Evolutionary conservation across 306 rosid genomes (phyloP), one percentile per base, ranked within the genome.

Genomic region (Boehmeria nivea): DNA sequence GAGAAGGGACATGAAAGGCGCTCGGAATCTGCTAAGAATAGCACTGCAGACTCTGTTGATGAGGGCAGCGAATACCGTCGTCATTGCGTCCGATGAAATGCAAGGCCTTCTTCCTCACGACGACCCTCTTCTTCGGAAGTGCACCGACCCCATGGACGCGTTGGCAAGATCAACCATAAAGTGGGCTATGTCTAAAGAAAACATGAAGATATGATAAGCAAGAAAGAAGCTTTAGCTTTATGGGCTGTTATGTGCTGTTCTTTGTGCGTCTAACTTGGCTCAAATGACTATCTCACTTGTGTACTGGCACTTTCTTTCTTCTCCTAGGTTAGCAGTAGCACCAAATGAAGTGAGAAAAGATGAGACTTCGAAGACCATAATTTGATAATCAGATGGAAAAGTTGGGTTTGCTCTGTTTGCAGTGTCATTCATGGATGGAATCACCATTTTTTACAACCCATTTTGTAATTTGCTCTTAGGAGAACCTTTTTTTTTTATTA

Each of bases 41-140:
- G 85, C 87, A 1, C 83, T 89, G 57, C 95, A 83, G 65, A 79
- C 76, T 75, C 97, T 85, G 75, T 16, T 78, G 72, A 79, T 85
- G 63, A 83, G 89, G 59, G 97, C 81, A n/a, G 88, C 78, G 51
- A 89, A 73, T 65, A 63, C 67, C 16, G 73, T 89, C 43, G 65
- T 89, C 58, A 69, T 88, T 47, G 95, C 89, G 59, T 74, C 83
- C 11, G 83, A 83, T 34, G 93, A 85, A 25, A 66, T 85, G 83
- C 74, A 62, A 27, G 78, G 68, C 51, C 65, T 85, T 60, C 79
- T 89, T 34, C 85, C 93, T 19, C 74, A 60, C 0, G 83, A 83
- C 16, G 77, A 76, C 53, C 80, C 80, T 46, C 77, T 80, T 66
- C 77, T 76, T 37, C 59, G 49, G 57, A 80, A 59, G 61, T 80